phyloP scores from a whole-genome alignment of 2,329 filamentous ascomycete genomes.

The Mycosphaerella sp. region DNA sequence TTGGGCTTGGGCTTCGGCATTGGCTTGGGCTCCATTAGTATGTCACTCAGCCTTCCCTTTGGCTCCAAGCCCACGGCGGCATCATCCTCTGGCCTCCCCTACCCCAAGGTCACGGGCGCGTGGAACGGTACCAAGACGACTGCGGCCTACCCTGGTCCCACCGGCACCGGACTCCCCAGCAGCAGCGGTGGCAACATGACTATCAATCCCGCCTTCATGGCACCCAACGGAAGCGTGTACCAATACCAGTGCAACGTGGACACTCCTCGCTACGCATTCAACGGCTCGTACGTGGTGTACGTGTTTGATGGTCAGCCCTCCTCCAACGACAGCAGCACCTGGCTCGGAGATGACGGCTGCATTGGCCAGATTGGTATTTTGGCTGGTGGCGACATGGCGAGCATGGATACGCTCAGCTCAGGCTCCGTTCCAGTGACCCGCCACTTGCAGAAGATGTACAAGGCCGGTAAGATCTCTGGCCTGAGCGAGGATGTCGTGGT shows the following conservation, averaged over 20 bases:
- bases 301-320: constrained; percentile 56
- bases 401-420: constrained; percentile 29
- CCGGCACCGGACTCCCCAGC: background rate
- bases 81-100: background rate
- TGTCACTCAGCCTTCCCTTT: constrained; percentile 11
- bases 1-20: constrained; percentile 5
- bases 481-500: constrained; percentile 26
- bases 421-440: constrained; percentile 43
- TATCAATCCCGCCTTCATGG: constrained; percentile 15
- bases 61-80: constrained; percentile 1
- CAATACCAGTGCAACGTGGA: constrained; percentile 65
- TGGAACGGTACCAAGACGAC: constrained; percentile 11
- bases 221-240: constrained; percentile 44
- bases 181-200: background rate
- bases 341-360: constrained; percentile 49
- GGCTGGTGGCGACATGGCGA: constrained; percentile 25
- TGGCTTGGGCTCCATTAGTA: constrained; percentile 10
- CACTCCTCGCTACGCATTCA: constrained; percentile 54
- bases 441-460: constrained; percentile 33
- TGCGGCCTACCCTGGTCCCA: background rate
- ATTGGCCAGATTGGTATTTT: constrained; percentile 54
- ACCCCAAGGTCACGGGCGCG: constrained; percentile 5
- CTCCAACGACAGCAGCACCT: constrained; percentile 40
- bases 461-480: constrained; percentile 30
- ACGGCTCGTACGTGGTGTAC: constrained; percentile 57